Evolutionary conservation across 2,329 filamentous ascomycete species (phyloP).

Genomic region (Colletotrichum sansevieriae): DNA sequence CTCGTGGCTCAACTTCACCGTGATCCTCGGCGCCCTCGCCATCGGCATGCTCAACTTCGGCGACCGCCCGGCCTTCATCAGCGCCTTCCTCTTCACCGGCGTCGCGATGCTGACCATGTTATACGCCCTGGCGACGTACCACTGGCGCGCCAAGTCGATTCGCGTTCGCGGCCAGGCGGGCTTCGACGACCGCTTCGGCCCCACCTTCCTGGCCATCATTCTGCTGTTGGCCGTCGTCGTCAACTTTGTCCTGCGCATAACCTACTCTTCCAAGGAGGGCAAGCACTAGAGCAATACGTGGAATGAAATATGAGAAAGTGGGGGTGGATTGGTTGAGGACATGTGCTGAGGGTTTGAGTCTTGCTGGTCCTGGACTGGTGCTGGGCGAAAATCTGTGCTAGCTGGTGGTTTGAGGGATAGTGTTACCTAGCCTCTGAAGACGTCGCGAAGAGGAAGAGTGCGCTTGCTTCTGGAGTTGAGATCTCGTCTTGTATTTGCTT

Average conservation of each 20-base stretch:
- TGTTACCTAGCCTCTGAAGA: too few species aligned
- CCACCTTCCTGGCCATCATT: slow-evolving; percentile 89
- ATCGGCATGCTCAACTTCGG: slow-evolving; percentile 99
- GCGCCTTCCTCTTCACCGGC: slow-evolving; percentile 90
- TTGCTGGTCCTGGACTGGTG: too few species aligned
- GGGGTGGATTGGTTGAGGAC: not conserved
- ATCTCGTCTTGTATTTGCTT: not conserved
- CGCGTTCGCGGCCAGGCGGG: slow-evolving; percentile 91
- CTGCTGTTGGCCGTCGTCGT: slow-evolving; percentile 91
- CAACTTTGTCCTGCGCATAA: slow-evolving; percentile 90
- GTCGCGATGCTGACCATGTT: slow-evolving; percentile 96
- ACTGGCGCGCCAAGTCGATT: slow-evolving; percentile 96
- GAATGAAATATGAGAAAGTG: too few species aligned
- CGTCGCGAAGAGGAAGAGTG: not conserved
- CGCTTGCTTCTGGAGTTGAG: slow-evolving; percentile 6
- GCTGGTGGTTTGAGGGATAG: too few species aligned
- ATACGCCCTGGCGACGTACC: slow-evolving; percentile 94
- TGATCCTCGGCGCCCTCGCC: slow-evolving; percentile 95
- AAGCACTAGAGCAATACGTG: slow-evolving; percentile 41
- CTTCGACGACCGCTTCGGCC: slow-evolving; percentile 96
- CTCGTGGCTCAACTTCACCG: slow-evolving; percentile 99
- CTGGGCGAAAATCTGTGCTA: too few species aligned
- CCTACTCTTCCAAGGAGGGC: slow-evolving; percentile 56
- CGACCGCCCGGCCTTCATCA: slow-evolving; percentile 93
- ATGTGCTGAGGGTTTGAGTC: too few species aligned